Percentiles rank a stretch among this genome's conserved stretches.
Evolutionary conservation across 805 yeast genomes (phyloP).

Genomic region (Candida wancherniae): DNA sequence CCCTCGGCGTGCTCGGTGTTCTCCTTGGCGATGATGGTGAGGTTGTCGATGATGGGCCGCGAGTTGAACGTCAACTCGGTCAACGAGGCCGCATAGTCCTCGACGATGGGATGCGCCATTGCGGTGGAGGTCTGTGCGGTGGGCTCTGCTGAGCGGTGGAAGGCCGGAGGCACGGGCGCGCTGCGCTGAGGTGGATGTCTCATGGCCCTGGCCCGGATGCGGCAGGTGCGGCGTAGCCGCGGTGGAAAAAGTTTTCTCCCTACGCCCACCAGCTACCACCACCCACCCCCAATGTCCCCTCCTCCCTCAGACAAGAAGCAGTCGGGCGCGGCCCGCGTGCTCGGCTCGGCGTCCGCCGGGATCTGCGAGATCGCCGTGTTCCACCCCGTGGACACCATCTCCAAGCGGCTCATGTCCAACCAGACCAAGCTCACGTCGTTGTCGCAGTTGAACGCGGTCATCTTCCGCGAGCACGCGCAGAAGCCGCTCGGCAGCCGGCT

Average conservation of each 20-base stretch:
- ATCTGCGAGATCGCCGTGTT: slow-evolving; percentile 93
- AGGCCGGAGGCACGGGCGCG: not conserved
- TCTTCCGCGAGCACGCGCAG: slow-evolving; percentile 76
- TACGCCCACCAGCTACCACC: slow-evolving; percentile 1
- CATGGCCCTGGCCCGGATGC: slow-evolving; percentile 1
- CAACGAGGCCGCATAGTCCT: slow-evolving; percentile 68
- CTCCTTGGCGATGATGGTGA: slow-evolving; percentile 85
- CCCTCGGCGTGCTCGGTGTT: slow-evolving; percentile 72
- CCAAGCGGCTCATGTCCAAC: slow-evolving; percentile 90
- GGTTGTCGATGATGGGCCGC: slow-evolving; percentile 78
- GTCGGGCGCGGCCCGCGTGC: slow-evolving; percentile 81
- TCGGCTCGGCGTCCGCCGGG: slow-evolving; percentile 99
- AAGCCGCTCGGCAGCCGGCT: slow-evolving; percentile 68
- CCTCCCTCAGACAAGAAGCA: slow-evolving; percentile 66
- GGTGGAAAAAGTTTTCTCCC: slow-evolving; percentile 10
- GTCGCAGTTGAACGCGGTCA: slow-evolving; percentile 73
- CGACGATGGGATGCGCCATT: slow-evolving; percentile 20
- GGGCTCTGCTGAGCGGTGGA: too few relatives aligned
- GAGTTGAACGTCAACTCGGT: slow-evolving; percentile 82
- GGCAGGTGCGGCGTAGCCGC: slow-evolving; percentile 13
- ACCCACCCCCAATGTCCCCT: slow-evolving; percentile 14
- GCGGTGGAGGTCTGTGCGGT: too few relatives aligned
- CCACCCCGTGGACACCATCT: slow-evolving; percentile 98
- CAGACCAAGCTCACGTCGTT: slow-evolving; percentile 60
- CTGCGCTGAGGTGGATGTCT: slow-evolving; percentile 1